Evolutionary conservation across 2,329 filamentous ascomycete species (phyloP), one percentile per base, ranked within the genome.

Genomic region (Incumbomyces lentus): DNA sequence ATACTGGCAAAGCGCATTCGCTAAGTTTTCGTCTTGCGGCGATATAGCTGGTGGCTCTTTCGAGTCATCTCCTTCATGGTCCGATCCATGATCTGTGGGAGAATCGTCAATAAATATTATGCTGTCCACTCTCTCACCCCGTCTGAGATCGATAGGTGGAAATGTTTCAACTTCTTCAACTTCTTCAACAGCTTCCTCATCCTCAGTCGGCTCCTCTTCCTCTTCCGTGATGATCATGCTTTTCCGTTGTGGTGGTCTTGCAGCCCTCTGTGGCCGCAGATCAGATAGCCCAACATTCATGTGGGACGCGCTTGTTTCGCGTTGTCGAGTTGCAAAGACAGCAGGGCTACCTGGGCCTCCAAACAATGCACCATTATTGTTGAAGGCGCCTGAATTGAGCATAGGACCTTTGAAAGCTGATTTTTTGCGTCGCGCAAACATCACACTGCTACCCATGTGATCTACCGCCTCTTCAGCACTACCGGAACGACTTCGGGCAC

Each of bases 401-500:
- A 64, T 65, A 3, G 68, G 68, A 1, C 68, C 68, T 47, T 68
- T 68, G 54, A 70, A 71, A 1, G 66, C 60, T 22, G 66, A 66
- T 49, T 64, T 58, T 52, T 70, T 70, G 30, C 68, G 64, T 14
- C 67, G 64, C 16, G 68, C 68, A 56, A 70, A 70, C 30, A 71
- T 65, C 47, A 70, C 66, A 14, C 65, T 65, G 49, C 16, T 48
- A 46, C 22, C 37, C n/a, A n/a, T 48, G 44, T 26, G 29, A 39
- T 36, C 29, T 10, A 43, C 34, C 18, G 50, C 44, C 11, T 40
- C 33, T 14, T 54, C 49, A 6, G 35, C 42, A 30, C 50, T 51
- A 38, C 58, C 57, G 26, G 60, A 52, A 26, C 88, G 79, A 11
- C 95, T 72, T 2, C 90, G 82, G 49, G 95, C 85, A 55, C 89